Base-by-base conservation (phyloP, 352 stramenopile genomes). In the Halophytophthora batemanensis region DNA sequence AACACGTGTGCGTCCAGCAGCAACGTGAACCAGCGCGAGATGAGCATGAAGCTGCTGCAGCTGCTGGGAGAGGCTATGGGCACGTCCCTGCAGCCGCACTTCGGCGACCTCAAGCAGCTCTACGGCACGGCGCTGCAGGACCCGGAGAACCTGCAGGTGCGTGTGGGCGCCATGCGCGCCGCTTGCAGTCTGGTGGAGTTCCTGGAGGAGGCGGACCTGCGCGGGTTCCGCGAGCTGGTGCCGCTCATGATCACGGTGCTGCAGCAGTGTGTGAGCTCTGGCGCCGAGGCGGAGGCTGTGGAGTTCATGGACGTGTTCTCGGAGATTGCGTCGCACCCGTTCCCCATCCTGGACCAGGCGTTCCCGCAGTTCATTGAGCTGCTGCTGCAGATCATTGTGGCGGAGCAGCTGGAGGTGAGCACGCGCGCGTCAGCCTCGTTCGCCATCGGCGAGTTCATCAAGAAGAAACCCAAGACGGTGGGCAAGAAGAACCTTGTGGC, bases 1-100 rank as follows among this genome's bases (percentile, higher is more conserved):
- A 95, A 93, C 49, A 85, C 77, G 36, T 92, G 88, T 39, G 83
- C 90, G 15, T 69, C 66, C 28, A 93, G 87, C 66, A 61, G 77
- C 49, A 86, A 77, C 34, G 82, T 87, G 43, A 77, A 86, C 66
- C 81, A 89, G 86, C 90, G 63, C 56, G 93, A 98, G 69, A 83
- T 98, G 57, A 82, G 75, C 46, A 98, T 98, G 82, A 88, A 96
- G 69, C 65, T 98, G 33, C 74, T 98, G 54, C 74, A 91, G 61
- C 82, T 98, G 65, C 86, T 98, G 59, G 94, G 89, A 17, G 91
- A 98, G 51, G 90, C 86, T 29, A 94, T 98, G 69, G 93, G 86
- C 48, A 88, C 78, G 34, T 64, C 80, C 39, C 70, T 95, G 25
- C 79, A 93, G 72, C 78, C 83, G 38, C 79, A 91, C 64, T 93